Evolutionary conservation across 371 early-diverging fungal species (phyloP).

Genomic region (Apophysomyces elegans): DNA sequence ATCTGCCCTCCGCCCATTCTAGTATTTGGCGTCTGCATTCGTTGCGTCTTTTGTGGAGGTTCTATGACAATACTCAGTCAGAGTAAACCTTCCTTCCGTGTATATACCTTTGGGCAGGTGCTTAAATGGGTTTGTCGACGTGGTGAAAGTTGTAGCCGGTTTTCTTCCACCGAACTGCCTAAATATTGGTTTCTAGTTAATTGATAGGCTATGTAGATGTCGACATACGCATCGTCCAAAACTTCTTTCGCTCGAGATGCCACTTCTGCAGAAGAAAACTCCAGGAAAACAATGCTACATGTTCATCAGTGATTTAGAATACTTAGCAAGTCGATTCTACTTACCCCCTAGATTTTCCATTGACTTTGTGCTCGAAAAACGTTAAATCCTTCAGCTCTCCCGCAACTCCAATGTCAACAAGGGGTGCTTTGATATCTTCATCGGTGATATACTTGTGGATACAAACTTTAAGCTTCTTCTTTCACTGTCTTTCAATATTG

Average conservation of each 20-base stretch:
- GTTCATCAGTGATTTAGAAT: neutral
- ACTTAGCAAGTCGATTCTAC: neutral
- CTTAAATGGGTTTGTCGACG: constrained; percentile 49
- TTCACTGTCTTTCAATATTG: neutral
- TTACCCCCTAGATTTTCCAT: constrained; percentile 70
- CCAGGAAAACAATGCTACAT: constrained; percentile 52
- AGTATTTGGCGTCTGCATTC: constrained; percentile 26
- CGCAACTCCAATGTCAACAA: constrained; percentile 43
- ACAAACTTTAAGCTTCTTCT: neutral
- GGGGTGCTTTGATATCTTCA: constrained; percentile 46
- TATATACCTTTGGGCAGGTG: constrained; percentile 54
- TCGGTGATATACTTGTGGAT: constrained; percentile 59
- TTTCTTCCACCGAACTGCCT: constrained; percentile 47
- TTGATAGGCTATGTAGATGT: neutral
- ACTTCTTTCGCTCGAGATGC: constrained; percentile 44
- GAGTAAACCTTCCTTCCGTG: neutral
- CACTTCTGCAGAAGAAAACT: constrained; percentile 46
- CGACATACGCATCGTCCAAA: constrained; percentile 47
- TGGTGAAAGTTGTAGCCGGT: constrained; percentile 40
- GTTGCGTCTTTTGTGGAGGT: constrained; percentile 34
- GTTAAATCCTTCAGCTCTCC: constrained; percentile 50
- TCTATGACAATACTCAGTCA: constrained; percentile 18
- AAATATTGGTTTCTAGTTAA: neutral
- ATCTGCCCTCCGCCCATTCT: constrained; percentile 20
- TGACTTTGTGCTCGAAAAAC: constrained; percentile 67